Evolutionary conservation across 257 asterid genomes (phyloP), one percentile per base, ranked within the genome.

Genomic region (Solanum peruvianum): DNA sequence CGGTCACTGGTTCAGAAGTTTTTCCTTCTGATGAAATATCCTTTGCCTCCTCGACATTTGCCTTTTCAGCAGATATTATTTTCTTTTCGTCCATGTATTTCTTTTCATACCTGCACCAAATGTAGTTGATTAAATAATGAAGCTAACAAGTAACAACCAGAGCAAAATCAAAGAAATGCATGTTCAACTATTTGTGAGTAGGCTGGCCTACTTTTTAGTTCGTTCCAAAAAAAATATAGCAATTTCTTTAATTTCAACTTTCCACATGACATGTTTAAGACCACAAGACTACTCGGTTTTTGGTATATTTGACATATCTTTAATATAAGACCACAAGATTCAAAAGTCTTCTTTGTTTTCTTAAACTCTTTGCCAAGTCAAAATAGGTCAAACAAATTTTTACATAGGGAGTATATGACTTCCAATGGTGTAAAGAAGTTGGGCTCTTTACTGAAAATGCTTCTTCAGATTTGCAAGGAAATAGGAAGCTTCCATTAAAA

Each of bases 31-130:
- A 89, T 82, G 93, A 73, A 87, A 41, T 90, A 86, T 91, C 95
- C 89, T 90, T 92, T 31, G 80, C 92, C 62, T 90, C 97, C 80
- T 90, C 73, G 77, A 91, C 92, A 86, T 91, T 87, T 60, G 27
- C 91, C 88, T 89, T 92, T 84, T 92, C 98, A 56, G 90, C 91
- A 80, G 94, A 86, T 88, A 91, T 95, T 88, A 85, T 85, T 89
- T 91, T 91, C 86, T 87, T 42, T 87, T 91, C 94, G 73, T 95
- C 98, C 90, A 82, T 83, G 90, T 94, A 97, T 78, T 90, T 89
- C 90, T 94, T 93, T 90, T 97, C 98, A 85, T 94, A 95, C 90
- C 99, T 97, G 89, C 31, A 72, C 23, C 52, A 88, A 80, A 84
- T 21, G 20, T 58, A 72, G 83, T 44, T 86, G 72, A 80, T 73